Evolutionary conservation across 2,329 filamentous ascomycete genomes (phyloP).

Genomic region (Apiospora marii): DNA sequence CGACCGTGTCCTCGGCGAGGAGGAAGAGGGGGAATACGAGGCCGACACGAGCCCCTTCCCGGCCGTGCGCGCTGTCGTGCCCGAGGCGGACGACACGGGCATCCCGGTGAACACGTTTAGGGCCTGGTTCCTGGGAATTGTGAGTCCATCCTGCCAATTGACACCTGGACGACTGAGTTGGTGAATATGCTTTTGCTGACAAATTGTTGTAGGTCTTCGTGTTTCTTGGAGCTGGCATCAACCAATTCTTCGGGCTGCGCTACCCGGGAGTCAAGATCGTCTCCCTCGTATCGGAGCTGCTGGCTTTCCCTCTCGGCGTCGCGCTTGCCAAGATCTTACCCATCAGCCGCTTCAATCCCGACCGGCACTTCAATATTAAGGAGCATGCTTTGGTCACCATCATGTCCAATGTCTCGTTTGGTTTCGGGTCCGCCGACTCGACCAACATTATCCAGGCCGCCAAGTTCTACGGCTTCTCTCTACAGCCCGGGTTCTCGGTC

Average conservation of each 20-base stretch:
- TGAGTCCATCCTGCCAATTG: conserved; percentile 31
- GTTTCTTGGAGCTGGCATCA: conserved; percentile 54
- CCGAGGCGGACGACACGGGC: conserved; percentile 48
- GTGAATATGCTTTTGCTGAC: conserved; percentile 21
- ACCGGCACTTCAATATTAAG: conserved; percentile 54
- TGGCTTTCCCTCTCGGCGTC: conserved; percentile 52
- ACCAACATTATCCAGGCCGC: conserved; percentile 58
- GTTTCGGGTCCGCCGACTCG: conserved; percentile 54
- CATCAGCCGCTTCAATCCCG: conserved; percentile 50
- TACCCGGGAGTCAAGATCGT: conserved; percentile 55
- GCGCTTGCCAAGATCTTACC: conserved; percentile 49
- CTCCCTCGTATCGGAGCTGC: conserved; percentile 52
- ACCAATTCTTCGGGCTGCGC: conserved; percentile 56
- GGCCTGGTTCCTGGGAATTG: conserved; percentile 52
- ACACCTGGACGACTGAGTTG: too few species aligned
- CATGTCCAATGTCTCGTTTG: conserved; percentile 57
- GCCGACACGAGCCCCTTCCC: conserved; percentile 44
- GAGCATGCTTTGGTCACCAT: conserved; percentile 55
- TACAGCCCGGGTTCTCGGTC: conserved; percentile 39
- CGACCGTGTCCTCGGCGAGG: conserved; percentile 34
- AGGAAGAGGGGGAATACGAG: conserved; percentile 42
- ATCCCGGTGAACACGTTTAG: conserved; percentile 54
- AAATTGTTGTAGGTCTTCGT: conserved; percentile 45
- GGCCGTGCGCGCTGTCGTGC: conserved; percentile 54
- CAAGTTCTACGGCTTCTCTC: conserved; percentile 49